phyloP scores from a whole-genome alignment of 345 rosid genomes.

The Nephelium lappaceum region DNA sequence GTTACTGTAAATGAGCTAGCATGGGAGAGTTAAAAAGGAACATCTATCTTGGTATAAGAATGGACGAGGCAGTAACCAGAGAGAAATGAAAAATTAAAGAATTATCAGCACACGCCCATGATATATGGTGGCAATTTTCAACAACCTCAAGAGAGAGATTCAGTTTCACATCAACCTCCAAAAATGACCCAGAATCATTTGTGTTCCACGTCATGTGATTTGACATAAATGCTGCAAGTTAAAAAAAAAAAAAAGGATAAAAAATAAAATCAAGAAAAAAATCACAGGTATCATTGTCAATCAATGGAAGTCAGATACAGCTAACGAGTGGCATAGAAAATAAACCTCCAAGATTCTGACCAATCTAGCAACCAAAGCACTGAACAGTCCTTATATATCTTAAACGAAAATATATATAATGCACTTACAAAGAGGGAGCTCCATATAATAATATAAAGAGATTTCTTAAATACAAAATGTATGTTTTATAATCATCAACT shows the following conservation, averaged over 20 bases:
- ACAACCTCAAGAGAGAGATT: conserved; percentile 72
- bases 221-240: conserved; percentile 63
- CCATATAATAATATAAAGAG: neutral
- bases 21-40: neutral
- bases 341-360: conserved; percentile 6
- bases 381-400: neutral
- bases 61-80: neutral
- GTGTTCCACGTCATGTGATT: conserved; percentile 75
- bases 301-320: neutral
- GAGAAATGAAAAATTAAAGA: neutral
- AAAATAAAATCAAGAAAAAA: neutral
- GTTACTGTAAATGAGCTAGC: neutral
- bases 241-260: neutral
- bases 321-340: neutral
- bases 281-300: conserved; percentile 7
- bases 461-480: neutral
- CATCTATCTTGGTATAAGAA: conserved; percentile 1
- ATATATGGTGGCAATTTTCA: conserved; percentile 5
- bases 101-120: neutral
- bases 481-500: neutral
- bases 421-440: neutral
- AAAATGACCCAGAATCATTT: conserved; percentile 52
- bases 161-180: conserved; percentile 75
- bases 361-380: neutral
- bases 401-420: neutral